Conservation (phyloP, 2,329 filamentous ascomycete species). For the Aphanocladium album region DNA sequence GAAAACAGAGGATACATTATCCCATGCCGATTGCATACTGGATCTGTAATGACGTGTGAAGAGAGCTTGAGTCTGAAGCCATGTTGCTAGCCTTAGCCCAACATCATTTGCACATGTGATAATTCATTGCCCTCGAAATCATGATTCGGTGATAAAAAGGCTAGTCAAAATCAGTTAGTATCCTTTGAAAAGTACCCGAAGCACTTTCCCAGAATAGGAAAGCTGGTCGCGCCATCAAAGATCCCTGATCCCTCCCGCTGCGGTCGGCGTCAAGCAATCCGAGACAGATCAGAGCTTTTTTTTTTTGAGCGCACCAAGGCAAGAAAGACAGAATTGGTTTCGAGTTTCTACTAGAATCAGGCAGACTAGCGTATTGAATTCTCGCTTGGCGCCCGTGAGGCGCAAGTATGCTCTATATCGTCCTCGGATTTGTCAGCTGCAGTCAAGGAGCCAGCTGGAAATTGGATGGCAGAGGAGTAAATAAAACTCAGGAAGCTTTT, state of each 20-base stretch:
- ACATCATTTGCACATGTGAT: background rate
- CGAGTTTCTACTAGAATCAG: no score
- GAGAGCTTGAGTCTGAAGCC: background rate
- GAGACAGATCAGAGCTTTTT: background rate
- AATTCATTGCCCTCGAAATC: background rate
- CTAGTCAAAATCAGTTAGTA: background rate
- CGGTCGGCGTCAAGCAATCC: background rate
- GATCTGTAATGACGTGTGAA: no score
- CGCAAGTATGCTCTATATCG: no score
- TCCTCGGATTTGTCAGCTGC: no score
- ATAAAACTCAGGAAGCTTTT: no score
- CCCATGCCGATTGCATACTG: no score
- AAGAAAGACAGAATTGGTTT: background rate
- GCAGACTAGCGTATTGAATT: no score
- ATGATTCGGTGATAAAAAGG: background rate
- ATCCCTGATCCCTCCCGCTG: slow-evolving; percentile 8
- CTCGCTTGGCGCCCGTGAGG: no score
- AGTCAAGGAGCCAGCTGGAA: no score
- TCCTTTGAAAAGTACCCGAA: background rate
- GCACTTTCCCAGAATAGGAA: background rate
- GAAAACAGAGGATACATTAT: no score
- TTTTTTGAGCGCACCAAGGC: background rate
- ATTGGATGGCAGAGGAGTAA: no score
- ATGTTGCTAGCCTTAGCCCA: background rate
- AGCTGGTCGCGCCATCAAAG: background rate